Percentiles rank a stretch among this genome's conserved stretches.
Conservation (phyloP, 768 basidiomycete genomes). For the Tremella mesenterica region DNA sequence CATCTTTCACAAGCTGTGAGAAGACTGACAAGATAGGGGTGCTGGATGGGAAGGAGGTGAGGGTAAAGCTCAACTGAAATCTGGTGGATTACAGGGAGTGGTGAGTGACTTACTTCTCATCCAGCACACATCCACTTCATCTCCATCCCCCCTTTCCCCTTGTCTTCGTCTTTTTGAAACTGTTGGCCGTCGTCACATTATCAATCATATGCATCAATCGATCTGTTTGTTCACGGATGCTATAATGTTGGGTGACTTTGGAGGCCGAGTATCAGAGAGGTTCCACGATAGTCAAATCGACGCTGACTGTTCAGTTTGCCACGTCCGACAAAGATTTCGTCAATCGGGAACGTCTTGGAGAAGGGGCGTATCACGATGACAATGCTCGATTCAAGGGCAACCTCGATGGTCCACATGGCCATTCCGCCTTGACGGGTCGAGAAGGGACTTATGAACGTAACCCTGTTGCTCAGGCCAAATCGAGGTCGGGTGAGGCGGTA, state of each 20-base stretch:
- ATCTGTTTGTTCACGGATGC: too few relatives aligned
- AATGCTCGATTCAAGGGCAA: conserved; percentile 22
- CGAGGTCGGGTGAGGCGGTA: neutral
- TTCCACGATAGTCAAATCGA: neutral
- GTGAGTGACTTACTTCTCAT: neutral
- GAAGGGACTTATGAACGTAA: conserved; percentile 25
- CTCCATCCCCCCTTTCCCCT: too few relatives aligned
- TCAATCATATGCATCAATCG: too few relatives aligned
- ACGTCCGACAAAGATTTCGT: conserved; percentile 34
- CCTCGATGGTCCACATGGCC: conserved; percentile 23
- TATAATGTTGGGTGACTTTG: too few relatives aligned
- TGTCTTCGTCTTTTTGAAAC: too few relatives aligned
- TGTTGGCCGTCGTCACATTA: too few relatives aligned
- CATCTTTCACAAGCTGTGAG: neutral
- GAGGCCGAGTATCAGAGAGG: too few relatives aligned
- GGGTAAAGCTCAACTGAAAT: neutral
- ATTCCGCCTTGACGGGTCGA: conserved; percentile 34
- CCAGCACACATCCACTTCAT: neutral
- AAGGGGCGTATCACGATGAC: conserved; percentile 29
- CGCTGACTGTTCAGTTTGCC: conserved; percentile 14
- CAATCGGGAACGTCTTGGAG: conserved; percentile 20
- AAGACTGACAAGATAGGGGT: neutral
- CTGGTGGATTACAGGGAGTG: conserved; percentile 8
- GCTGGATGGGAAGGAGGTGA: neutral
- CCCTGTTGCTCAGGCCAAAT: conserved; percentile 28